These are phyloP conservation scores for Aspergillus costaricaensis DNA, from an alignment of 2,329 filamentous ascomycete genomes.

Conservation along the genomic window DNA sequence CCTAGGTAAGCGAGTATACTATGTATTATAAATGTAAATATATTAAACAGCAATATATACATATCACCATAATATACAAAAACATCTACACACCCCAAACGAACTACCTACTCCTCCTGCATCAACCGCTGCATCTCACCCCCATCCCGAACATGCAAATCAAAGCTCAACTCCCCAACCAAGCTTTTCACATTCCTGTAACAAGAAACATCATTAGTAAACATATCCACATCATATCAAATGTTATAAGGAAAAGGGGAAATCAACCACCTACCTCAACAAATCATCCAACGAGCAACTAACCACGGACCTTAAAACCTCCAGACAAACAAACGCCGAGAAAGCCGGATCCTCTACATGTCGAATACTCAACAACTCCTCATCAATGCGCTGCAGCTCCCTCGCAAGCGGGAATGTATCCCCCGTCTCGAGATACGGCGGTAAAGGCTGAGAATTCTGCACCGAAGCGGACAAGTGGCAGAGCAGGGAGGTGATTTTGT, in stretches of 20 bases:
- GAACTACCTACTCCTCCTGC: not conserved
- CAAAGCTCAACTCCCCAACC: conserved; percentile 37
- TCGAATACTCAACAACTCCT: conserved; percentile 59
- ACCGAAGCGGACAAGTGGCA: conserved; percentile 68
- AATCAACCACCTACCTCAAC: conserved; percentile 26
- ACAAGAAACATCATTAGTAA: conserved; percentile 1
- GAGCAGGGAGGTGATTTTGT: conserved; percentile 54
- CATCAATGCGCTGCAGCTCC: conserved; percentile 59
- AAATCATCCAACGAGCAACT: conserved; percentile 32
- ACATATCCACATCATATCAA: conserved; percentile 23
- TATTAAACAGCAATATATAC: too few relatives aligned
- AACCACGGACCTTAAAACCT: conserved; percentile 52
- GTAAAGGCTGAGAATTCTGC: conserved; percentile 64
- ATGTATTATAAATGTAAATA: too few relatives aligned
- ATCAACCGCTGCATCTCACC: conserved; percentile 18
- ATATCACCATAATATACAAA: too few relatives aligned
- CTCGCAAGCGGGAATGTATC: conserved; percentile 60
- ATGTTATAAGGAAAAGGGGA: not conserved
- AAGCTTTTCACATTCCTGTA: conserved; percentile 31
- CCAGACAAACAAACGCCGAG: conserved; percentile 70
- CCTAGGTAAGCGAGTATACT: too few relatives aligned
- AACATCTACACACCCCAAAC: too few relatives aligned
- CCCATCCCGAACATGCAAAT: conserved; percentile 19
- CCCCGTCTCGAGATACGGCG: conserved; percentile 66
- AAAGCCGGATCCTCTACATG: conserved; percentile 71